Evolutionary conservation across 306 rosid species (phyloP), one percentile per base, ranked within the genome.

Genomic region (Pachyrhizus erosus): DNA sequence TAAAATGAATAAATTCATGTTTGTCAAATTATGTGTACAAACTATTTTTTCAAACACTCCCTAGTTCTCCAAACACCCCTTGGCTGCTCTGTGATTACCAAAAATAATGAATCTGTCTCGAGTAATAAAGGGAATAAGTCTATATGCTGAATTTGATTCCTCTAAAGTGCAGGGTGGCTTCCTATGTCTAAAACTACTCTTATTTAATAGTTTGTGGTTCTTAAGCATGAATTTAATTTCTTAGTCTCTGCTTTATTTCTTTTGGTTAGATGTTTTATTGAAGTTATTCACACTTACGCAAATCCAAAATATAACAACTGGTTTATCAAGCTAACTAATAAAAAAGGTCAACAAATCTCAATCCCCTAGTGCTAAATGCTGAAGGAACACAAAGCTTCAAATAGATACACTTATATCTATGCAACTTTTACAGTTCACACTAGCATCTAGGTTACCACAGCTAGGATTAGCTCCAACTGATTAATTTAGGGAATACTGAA

Each of bases 401-500:
- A 34, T 48, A 2, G 70, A 34, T 29, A 64, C 57, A 62, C 52
- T 15, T 0, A 23, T 33, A 62, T 18, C 24, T 11, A 31, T 34
- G 29, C 2, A 75, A 66, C 52, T 66, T 67, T 20, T 49, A 67
- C 81, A 67, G 15, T 75, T 12, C 49, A 64, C 17, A 31, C 42
- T 29, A 29, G 33, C 9, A 21, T 55, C 13, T 17, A 49, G 76
- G 49, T 54, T 54, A 66, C 42, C 49, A 26, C n/a, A 11, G 10
- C 14, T 65, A 26, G 39, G 13, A 65, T 21, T 26, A 82, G 42
- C 51, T 27, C 26, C 8, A 66, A 45, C 49, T 27, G 76, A 21
- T 20, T 76, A 33, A 48, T 31, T 12, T 39, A 69, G n/a, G 39
- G 78, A 76, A 77, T 70, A 83, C 46, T 77, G 74, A 76, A 77